phyloP scores from a whole-genome alignment of 2,329 filamentous ascomycete species.

The Mycosphaerella sp. region DNA sequence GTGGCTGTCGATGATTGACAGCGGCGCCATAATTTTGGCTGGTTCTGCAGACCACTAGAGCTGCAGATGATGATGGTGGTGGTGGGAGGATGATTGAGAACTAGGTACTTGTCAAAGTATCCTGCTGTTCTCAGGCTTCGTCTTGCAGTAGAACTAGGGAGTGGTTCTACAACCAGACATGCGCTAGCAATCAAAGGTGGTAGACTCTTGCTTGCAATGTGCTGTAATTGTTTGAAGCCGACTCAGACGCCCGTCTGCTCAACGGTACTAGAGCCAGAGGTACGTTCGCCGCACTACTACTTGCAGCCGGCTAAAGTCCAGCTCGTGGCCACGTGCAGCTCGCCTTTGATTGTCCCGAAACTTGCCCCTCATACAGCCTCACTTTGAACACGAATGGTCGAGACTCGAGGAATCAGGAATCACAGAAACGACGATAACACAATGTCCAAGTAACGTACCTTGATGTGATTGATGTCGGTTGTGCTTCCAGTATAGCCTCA shows the following conservation, averaged over 20 bases:
- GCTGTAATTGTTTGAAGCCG: constrained; percentile 1
- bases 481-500: no score
- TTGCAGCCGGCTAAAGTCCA: no score
- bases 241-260: background rate
- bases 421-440: no score
- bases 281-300: no score
- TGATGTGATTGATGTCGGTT: no score
- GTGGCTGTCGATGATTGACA: constrained; percentile 73
- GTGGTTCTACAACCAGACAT: no score
- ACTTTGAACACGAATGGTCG: constrained; percentile 1
- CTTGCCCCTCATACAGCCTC: constrained; percentile 3
- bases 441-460: no score
- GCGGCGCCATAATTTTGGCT: constrained; percentile 1
- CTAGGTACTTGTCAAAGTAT: no score
- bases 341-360: constrained; percentile 12
- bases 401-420: no score
- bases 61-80: background rate
- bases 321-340: constrained; percentile 5
- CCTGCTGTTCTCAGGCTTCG: no score
- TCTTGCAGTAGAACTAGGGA: no score
- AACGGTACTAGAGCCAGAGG: background rate
- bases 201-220: background rate
- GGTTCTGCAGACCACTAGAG: background rate
- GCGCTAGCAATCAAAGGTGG: background rate
- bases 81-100: background rate